A percentile compares a stretch with the other conserved stretches of the same genome.
Conservation (phyloP, 352 stramenopile species). For the Aphanomyces astaci region DNA sequence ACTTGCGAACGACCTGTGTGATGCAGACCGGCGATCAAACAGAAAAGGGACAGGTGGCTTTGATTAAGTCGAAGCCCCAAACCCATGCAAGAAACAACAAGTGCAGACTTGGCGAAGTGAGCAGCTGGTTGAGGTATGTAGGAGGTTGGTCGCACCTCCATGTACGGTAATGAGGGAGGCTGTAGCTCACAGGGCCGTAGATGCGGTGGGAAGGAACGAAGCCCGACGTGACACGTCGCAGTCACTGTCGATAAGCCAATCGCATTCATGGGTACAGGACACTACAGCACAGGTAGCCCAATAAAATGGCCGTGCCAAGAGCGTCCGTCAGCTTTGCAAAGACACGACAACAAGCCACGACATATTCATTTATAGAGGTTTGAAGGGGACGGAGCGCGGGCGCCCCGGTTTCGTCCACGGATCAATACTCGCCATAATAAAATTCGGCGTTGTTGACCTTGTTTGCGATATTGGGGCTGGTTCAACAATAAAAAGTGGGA, state of each 20-base stretch:
- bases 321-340: not conserved
- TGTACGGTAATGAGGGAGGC: not conserved
- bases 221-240: not conserved
- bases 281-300: too few species aligned
- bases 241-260: not conserved
- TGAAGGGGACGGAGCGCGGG: not conserved
- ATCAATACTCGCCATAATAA: constrained; percentile 2
- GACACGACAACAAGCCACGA: not conserved
- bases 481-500: not conserved
- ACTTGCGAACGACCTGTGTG: too few species aligned
- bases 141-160: not conserved
- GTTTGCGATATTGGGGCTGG: not conserved
- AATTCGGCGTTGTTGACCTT: not conserved
- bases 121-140: not conserved
- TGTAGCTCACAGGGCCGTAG: not conserved
- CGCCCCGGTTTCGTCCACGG: not conserved
- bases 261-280: not conserved
- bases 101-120: too few species aligned
- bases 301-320: not conserved
- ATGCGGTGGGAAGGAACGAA: not conserved
- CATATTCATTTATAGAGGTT: not conserved
- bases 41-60: too few species aligned
- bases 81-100: too few species aligned
- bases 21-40: too few species aligned
- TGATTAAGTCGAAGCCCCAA: too few species aligned